phyloP scores from a whole-genome alignment of 495 filamentous ascomycete genomes.

The Clavariopsis aquatica region DNA sequence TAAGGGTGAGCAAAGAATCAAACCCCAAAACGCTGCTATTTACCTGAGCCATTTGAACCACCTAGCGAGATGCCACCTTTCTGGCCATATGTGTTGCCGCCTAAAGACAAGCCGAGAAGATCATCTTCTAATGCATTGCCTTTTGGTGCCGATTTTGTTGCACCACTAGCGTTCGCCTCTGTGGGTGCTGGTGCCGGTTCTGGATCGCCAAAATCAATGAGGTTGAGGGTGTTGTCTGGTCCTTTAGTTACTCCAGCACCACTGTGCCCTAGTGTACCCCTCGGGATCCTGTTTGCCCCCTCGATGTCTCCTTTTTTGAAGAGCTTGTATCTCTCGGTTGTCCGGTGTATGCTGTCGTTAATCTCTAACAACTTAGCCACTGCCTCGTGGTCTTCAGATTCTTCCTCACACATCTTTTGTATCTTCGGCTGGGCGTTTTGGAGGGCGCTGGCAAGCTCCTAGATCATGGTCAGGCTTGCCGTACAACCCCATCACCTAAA shows the following conservation, averaged over 20 bases:
- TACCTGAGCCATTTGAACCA: constrained; percentile 42
- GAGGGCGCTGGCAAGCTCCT: constrained; percentile 87
- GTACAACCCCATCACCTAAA: not conserved
- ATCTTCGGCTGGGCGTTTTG: constrained; percentile 97
- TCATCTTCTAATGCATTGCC: constrained; percentile 56
- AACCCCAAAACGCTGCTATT: not conserved
- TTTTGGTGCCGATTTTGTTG: constrained; percentile 47
- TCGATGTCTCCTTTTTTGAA: constrained; percentile 92
- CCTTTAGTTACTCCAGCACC: constrained; percentile 69
- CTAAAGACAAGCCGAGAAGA: constrained; percentile 67
- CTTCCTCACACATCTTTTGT: constrained; percentile 98
- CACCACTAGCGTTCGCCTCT: constrained; percentile 15
- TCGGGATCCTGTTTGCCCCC: constrained; percentile 78
- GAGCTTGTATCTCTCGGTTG: constrained; percentile 89
- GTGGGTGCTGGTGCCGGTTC: constrained; percentile 51
- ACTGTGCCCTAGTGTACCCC: constrained; percentile 74
- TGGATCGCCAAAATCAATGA: constrained; percentile 80
- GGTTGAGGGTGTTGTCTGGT: constrained; percentile 79
- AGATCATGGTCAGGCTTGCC: not conserved
- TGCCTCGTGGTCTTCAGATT: constrained; percentile 93
- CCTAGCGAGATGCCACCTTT: constrained; percentile 86
- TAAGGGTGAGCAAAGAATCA: constrained; percentile 3
- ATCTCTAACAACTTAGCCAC: constrained; percentile 95
- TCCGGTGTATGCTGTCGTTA: constrained; percentile 97
- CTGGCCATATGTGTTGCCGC: constrained; percentile 60